Conservation (phyloP, 495 filamentous ascomycete species). For the Aspergillus leporis region DNA sequence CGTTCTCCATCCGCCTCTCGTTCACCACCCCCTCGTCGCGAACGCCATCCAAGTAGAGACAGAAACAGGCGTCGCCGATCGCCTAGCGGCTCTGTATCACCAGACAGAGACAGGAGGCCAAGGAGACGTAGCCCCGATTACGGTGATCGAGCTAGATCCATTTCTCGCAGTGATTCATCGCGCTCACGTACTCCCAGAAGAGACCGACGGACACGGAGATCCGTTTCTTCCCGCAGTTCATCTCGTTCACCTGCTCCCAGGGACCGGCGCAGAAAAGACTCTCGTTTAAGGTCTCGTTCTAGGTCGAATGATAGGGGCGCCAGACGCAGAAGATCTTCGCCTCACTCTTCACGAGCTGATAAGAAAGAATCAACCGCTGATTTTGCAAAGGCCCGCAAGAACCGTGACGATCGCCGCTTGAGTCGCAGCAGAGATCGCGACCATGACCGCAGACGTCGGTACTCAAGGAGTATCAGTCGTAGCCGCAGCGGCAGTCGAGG, state of each 20-base stretch:
- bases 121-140: conserved; percentile 45
- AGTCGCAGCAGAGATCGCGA: conserved; percentile 38
- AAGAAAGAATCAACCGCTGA: conserved; percentile 47
- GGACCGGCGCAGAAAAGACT: conserved; percentile 34
- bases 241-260: conserved; percentile 37
- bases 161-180: conserved; percentile 49
- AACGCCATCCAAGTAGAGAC: conserved; percentile 28
- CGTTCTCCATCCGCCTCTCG: conserved; percentile 41
- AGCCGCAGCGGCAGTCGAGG: conserved; percentile 45
- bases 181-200: conserved; percentile 66
- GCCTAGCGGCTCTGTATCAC: conserved; percentile 40
- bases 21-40: conserved; percentile 39
- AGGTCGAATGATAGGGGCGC: conserved; percentile 34
- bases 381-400: conserved; percentile 47
- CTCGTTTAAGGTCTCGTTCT: conserved; percentile 43
- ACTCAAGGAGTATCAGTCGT: conserved; percentile 41
- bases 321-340: conserved; percentile 44
- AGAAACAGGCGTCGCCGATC: conserved; percentile 37
- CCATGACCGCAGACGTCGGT: conserved; percentile 38
- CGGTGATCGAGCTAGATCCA: conserved; percentile 55
- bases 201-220: conserved; percentile 45
- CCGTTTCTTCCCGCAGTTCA: conserved; percentile 48
- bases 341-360: conserved; percentile 41
- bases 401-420: conserved; percentile 39
- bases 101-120: conserved; percentile 36